phyloP scores from a whole-genome alignment of 2,329 filamentous ascomycete species.

The Aspergillus fructus region DNA sequence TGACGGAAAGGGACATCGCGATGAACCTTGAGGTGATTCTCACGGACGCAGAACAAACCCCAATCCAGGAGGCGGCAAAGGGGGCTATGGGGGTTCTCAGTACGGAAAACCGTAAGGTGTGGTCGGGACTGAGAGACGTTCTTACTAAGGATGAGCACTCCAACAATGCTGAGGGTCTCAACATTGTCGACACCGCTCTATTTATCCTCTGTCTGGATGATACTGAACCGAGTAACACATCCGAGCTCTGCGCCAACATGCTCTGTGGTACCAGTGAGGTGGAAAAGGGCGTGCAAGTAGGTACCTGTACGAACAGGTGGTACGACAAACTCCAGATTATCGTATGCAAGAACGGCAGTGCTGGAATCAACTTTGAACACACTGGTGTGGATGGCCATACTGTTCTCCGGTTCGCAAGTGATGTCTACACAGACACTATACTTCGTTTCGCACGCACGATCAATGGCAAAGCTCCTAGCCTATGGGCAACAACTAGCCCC shows the following conservation, averaged over 20 bases:
- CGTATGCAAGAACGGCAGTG: slow-evolving; percentile 97
- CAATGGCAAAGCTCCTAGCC: slow-evolving; percentile 84
- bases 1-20: slow-evolving; percentile 91
- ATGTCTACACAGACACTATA: slow-evolving; percentile 97
- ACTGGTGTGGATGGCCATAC: slow-evolving; percentile 98
- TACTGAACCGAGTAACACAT: slow-evolving; percentile 75
- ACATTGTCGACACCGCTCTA: slow-evolving; percentile 89
- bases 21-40: slow-evolving; percentile 90
- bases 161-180: slow-evolving; percentile 94
- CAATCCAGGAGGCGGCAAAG: slow-evolving; percentile 94
- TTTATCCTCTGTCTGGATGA: slow-evolving; percentile 94
- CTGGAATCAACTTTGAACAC: slow-evolving; percentile 98
- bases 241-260: slow-evolving; percentile 96
- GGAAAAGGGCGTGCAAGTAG: slow-evolving; percentile 89
- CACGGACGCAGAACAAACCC: slow-evolving; percentile 83
- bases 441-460: slow-evolving; percentile 92
- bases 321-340: slow-evolving; percentile 99
- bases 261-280: slow-evolving; percentile 92
- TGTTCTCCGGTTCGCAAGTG: slow-evolving; percentile 91
- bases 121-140: slow-evolving; percentile 87
- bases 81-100: slow-evolving; percentile 88
- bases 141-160: slow-evolving; percentile 81
- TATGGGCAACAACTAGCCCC: slow-evolving; percentile 88
- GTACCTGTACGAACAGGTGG: slow-evolving; percentile 97
- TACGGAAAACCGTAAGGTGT: slow-evolving; percentile 94